phyloP scores from a whole-genome alignment of 345 rosid species.

The Salix viminalis region DNA sequence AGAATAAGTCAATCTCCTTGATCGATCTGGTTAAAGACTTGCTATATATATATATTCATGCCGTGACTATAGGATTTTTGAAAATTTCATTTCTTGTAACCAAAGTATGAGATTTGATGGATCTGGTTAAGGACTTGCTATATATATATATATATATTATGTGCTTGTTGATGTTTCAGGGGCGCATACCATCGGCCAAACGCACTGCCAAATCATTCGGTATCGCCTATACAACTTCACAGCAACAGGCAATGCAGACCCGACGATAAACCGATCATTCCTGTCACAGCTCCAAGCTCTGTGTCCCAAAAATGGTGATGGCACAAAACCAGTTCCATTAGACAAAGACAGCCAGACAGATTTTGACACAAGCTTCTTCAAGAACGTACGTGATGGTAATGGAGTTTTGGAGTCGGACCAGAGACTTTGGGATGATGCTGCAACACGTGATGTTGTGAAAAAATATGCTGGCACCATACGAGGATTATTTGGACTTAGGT shows the following conservation, averaged over 20 bases:
- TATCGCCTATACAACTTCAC: slow-evolving; percentile 78
- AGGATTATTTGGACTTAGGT: slow-evolving; percentile 56
- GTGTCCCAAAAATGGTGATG: slow-evolving; percentile 60
- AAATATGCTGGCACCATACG: slow-evolving; percentile 52
- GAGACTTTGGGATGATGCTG: slow-evolving; percentile 58
- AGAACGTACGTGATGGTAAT: slow-evolving; percentile 57
- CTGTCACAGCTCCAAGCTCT: slow-evolving; percentile 45
- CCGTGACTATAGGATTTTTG: no score
- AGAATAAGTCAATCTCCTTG: background rate
- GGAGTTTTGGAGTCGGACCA: slow-evolving; percentile 75
- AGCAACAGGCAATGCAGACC: slow-evolving; percentile 54
- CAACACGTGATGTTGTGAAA: slow-evolving; percentile 40
- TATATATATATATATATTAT: no score
- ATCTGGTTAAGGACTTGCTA: no score
- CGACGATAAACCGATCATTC: slow-evolving; percentile 56
- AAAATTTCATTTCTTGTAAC: no score
- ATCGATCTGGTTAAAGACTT: no score
- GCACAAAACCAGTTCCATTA: slow-evolving; percentile 49
- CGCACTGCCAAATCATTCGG: slow-evolving; percentile 53
- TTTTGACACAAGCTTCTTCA: slow-evolving; percentile 56
- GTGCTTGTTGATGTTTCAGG: slow-evolving; percentile 27
- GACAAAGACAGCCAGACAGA: slow-evolving; percentile 46
- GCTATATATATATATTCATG: no score
- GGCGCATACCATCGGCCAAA: slow-evolving; percentile 73
- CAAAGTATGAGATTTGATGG: no score